Percentiles rank a stretch among this genome's conserved stretches.
Evolutionary conservation across 2,329 filamentous ascomycete genomes (phyloP).

Genomic region (Apiospora phragmitis): DNA sequence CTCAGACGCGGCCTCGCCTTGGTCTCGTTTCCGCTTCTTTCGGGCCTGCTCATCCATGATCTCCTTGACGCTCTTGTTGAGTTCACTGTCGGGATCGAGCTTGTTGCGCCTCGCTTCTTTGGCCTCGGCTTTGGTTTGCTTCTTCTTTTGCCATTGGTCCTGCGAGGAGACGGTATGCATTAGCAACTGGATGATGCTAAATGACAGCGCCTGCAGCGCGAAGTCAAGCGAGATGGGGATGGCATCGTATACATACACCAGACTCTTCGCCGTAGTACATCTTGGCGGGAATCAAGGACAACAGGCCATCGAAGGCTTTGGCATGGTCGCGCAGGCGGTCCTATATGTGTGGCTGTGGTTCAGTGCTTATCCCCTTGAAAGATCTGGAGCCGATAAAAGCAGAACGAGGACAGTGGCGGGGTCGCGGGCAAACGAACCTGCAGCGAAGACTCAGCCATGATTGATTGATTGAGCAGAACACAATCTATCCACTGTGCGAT

Average conservation of each 20-base stretch:
- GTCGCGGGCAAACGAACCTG: constrained; percentile 23
- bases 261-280: constrained; percentile 87
- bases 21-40: constrained; percentile 74
- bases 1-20: constrained; percentile 45
- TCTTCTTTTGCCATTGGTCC: constrained; percentile 88
- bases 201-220: not conserved
- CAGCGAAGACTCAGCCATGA: constrained; percentile 26
- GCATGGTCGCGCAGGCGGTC: constrained; percentile 60
- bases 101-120: constrained; percentile 82
- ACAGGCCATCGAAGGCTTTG: constrained; percentile 80
- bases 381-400: constrained; percentile 11
- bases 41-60: constrained; percentile 78
- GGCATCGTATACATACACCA: constrained; percentile 60
- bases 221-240: not conserved
- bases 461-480: not conserved
- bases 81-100: constrained; percentile 82
- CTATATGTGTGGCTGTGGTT: constrained; percentile 32
- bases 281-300: constrained; percentile 87
- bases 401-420: constrained; percentile 1
- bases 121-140: constrained; percentile 90
- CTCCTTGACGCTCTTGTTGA: constrained; percentile 83
- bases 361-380: not conserved
- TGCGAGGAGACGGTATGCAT: constrained; percentile 36
- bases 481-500: not conserved
- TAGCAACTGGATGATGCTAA: constrained; percentile 19